Conservation (phyloP, 257 asterid genomes). For the Solanum verrucosum region DNA sequence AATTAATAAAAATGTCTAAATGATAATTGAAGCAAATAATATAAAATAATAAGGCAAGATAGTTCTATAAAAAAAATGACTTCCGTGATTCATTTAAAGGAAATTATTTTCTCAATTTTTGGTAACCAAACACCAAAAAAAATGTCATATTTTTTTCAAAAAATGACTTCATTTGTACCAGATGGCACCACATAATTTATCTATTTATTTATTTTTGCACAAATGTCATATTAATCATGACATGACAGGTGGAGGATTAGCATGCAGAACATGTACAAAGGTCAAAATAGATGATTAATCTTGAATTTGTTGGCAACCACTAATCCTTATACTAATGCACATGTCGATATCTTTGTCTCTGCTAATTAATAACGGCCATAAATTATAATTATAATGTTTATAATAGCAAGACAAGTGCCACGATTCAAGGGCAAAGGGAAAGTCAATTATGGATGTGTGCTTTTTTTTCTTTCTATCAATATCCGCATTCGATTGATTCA, state of each 20-base stretch:
- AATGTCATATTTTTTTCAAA: neutral
- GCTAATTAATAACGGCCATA: neutral
- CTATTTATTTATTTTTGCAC: neutral
- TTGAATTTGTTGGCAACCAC: neutral
- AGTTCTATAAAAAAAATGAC: neutral
- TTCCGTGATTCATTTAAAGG: neutral
- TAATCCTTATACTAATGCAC: neutral
- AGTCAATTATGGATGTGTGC: neutral
- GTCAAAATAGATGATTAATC: neutral
- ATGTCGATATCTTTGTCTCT: neutral
- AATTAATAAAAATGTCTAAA: neutral
- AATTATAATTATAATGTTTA: neutral
- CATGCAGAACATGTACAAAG: neutral
- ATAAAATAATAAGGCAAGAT: neutral
- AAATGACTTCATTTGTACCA: neutral
- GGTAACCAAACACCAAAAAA: neutral
- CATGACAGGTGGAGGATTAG: constrained; percentile 1
- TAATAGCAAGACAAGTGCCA: neutral
- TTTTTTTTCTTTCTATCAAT: neutral
- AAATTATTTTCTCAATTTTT: neutral
- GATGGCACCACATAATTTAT: neutral
- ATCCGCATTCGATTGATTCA: neutral
- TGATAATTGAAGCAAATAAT: neutral
- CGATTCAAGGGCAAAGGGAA: neutral
- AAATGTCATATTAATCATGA: neutral